These are phyloP conservation scores for Mycena venus DNA, from an alignment of 768 basidiomycete species.

Conservation along the genomic window DNA sequence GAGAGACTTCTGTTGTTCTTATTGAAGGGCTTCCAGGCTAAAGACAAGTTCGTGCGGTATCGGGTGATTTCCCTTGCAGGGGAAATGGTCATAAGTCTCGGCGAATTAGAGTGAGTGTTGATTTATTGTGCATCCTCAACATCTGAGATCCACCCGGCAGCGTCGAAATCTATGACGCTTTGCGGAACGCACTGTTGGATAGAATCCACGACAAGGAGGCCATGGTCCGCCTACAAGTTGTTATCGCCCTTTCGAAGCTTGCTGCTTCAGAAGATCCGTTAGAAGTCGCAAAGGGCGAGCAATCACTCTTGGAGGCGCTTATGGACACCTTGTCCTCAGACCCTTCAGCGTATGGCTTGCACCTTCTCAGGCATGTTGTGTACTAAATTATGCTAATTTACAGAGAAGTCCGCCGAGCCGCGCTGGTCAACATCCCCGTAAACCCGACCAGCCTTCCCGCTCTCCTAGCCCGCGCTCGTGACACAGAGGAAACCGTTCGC, in stretches of 20 bases:
- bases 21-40: slow-evolving; percentile 83
- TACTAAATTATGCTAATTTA: neutral
- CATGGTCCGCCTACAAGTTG: slow-evolving; percentile 82
- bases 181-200: slow-evolving; percentile 76
- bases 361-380: neutral
- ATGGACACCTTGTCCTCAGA: slow-evolving; percentile 79
- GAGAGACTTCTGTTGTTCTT: slow-evolving; percentile 74
- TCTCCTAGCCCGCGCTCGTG: slow-evolving; percentile 83
- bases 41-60: slow-evolving; percentile 90
- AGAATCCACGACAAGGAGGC: slow-evolving; percentile 86
- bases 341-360: slow-evolving; percentile 73
- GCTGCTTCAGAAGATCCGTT: slow-evolving; percentile 75
- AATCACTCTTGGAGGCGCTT: slow-evolving; percentile 70
- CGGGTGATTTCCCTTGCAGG: slow-evolving; percentile 83
- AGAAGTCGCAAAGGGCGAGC: slow-evolving; percentile 65
- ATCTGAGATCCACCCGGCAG: slow-evolving; percentile 53
- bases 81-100: slow-evolving; percentile 84
- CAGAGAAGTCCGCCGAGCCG: slow-evolving; percentile 90
- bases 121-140: slow-evolving; percentile 6
- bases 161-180: slow-evolving; percentile 76
- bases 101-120: slow-evolving; percentile 84
- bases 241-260: slow-evolving; percentile 83
- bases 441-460: slow-evolving; percentile 67
- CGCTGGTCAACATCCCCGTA: slow-evolving; percentile 78
- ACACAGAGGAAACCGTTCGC: slow-evolving; percentile 82